phyloP scores from a whole-genome alignment of 2,329 filamentous ascomycete species.

The Neonectria sp. region DNA sequence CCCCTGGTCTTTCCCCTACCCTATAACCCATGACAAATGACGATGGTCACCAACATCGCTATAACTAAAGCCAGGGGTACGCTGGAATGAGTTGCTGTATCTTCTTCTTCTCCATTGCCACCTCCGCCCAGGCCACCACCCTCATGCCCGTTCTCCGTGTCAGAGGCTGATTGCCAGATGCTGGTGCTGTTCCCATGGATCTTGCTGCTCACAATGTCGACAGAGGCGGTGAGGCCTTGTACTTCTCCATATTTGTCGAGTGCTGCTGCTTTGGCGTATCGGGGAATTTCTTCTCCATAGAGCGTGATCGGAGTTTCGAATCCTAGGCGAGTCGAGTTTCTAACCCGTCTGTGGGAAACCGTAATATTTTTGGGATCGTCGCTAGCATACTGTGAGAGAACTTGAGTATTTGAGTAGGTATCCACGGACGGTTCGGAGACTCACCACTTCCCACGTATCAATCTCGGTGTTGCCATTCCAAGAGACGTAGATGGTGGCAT shows the following conservation, averaged over 20 bases:
- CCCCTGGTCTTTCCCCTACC: conserved; percentile 9
- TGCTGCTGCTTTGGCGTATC: conserved; percentile 37
- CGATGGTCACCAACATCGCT: conserved; percentile 28
- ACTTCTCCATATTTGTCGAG: conserved; percentile 37
- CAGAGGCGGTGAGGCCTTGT: conserved; percentile 37
- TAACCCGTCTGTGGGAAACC: conserved; percentile 27
- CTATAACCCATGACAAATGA: conserved; percentile 27
- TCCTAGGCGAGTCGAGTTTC: conserved; percentile 40
- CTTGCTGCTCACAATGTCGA: conserved; percentile 39
- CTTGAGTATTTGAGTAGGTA: neutral
- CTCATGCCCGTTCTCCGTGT: conserved; percentile 16
- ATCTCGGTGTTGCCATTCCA: conserved; percentile 48
- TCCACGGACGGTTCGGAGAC: neutral
- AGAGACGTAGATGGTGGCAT: conserved; percentile 42
- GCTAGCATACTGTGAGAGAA: conserved; percentile 33
- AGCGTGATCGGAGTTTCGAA: conserved; percentile 41
- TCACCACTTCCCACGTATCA: conserved; percentile 43
- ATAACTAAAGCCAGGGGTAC: conserved; percentile 20
- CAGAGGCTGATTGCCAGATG: conserved; percentile 30
- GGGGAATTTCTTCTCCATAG: conserved; percentile 14
- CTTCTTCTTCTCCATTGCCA: conserved; percentile 23
- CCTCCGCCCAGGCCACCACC: neutral
- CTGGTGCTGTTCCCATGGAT: conserved; percentile 42
- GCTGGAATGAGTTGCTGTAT: conserved; percentile 26
- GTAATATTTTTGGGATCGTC: conserved; percentile 39